Percentiles rank a stretch among this genome's conserved stretches.
Conservation (phyloP, 2,329 filamentous ascomycete genomes). For the Diaporthe velutina region DNA sequence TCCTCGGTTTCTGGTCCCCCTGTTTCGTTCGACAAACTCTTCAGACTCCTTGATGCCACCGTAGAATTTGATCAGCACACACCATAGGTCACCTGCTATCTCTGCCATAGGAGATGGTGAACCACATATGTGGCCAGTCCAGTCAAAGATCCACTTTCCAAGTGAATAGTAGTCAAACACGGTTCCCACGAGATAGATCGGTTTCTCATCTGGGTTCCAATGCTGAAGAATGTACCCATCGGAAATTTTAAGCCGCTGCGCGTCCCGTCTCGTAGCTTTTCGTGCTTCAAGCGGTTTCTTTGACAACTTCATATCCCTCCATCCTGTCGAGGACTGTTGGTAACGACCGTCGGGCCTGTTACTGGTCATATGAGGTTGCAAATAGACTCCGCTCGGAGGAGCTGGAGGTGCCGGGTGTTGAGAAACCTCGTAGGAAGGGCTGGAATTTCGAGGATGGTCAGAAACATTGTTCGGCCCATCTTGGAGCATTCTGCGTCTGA, state of each 20-base stretch:
- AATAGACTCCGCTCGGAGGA: too few species aligned
- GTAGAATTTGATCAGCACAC: slow-evolving; percentile 78
- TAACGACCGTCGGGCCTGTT: too few species aligned
- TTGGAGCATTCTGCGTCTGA: too few species aligned
- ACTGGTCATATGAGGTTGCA: too few species aligned
- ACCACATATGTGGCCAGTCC: neutral
- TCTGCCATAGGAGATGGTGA: neutral
- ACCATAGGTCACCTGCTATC: neutral
- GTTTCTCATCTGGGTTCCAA: neutral
- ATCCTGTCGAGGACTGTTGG: too few species aligned
- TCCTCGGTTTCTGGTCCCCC: slow-evolving; percentile 56
- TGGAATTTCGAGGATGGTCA: too few species aligned
- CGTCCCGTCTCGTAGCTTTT: neutral
- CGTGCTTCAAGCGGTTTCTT: neutral
- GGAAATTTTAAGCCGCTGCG: neutral
- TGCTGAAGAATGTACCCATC: neutral
- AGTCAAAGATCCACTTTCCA: neutral
- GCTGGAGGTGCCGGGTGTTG: too few species aligned
- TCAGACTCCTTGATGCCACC: slow-evolving; percentile 94
- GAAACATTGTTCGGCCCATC: too few species aligned
- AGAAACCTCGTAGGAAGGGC: too few species aligned
- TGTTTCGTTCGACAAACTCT: slow-evolving; percentile 79
- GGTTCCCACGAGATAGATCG: neutral
- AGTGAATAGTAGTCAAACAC: neutral
- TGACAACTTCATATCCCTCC: neutral